A percentile compares a stretch with the other conserved stretches of the same genome.
These are phyloP conservation scores for Botrytis medusae DNA, from an alignment of 2,329 filamentous ascomycete genomes.

Conservation along the genomic window DNA sequence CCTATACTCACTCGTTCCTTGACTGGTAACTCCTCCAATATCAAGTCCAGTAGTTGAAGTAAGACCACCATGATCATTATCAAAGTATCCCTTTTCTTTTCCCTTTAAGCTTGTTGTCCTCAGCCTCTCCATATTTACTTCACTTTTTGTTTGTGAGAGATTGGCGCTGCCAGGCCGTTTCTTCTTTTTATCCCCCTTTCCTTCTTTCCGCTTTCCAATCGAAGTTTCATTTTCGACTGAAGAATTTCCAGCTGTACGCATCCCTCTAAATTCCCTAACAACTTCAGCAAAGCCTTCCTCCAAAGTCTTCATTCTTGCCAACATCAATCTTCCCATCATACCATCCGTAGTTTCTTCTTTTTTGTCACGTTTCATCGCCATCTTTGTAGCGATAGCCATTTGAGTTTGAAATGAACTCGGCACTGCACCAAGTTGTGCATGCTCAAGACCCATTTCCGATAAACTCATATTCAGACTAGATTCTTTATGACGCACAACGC, in stretches of 20 bases:
- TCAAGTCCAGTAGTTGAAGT: not conserved
- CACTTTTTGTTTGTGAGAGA: constrained; percentile 27
- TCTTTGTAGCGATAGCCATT: constrained; percentile 70
- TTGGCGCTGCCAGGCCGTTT: constrained; percentile 16
- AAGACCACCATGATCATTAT: constrained; percentile 4
- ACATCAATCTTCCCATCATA: constrained; percentile 75
- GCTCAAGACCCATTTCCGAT: constrained; percentile 69
- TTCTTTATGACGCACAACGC: constrained; percentile 40
- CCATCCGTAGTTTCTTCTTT: constrained; percentile 56
- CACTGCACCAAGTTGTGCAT: constrained; percentile 62
- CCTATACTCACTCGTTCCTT: constrained; percentile 11
- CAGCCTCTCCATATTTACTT: constrained; percentile 23
- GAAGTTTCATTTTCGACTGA: constrained; percentile 30
- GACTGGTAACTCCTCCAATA: constrained; percentile 10
- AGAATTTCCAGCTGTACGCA: constrained; percentile 37
- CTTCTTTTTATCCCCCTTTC: constrained; percentile 21
- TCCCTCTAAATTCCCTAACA: constrained; percentile 64
- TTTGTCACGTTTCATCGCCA: constrained; percentile 47
- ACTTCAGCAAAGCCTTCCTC: constrained; percentile 89
- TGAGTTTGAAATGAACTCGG: constrained; percentile 80
- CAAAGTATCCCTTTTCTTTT: constrained; percentile 9
- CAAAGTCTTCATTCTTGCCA: constrained; percentile 88
- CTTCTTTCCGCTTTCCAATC: constrained; percentile 25
- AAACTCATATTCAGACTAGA: constrained; percentile 68
- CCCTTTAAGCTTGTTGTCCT: constrained; percentile 12